A percentile compares a stretch with the other conserved stretches of the same genome.
Evolutionary conservation across 2,329 filamentous ascomycete genomes (phyloP).

Genomic region (Ophiocordyceps robertsii): DNA sequence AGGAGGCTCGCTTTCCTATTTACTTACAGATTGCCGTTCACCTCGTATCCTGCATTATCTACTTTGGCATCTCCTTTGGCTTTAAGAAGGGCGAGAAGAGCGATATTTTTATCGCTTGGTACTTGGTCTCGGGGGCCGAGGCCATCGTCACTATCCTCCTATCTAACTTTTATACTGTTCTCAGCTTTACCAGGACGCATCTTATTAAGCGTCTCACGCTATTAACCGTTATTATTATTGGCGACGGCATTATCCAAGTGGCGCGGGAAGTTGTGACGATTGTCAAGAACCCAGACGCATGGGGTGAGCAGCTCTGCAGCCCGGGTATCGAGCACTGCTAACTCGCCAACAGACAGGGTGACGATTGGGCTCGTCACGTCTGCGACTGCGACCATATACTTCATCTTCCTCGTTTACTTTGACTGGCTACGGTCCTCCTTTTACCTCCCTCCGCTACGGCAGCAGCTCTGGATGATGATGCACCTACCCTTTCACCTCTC

Average conservation of each 20-base stretch:
- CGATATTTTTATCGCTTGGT: slow-evolving; percentile 31
- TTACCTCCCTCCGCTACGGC: slow-evolving; percentile 40
- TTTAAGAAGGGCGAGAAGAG: slow-evolving; percentile 19
- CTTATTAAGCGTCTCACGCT: slow-evolving; percentile 50
- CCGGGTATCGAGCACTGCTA: neutral
- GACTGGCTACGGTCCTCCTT: slow-evolving; percentile 50
- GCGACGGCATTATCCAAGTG: slow-evolving; percentile 51
- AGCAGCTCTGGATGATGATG: slow-evolving; percentile 42
- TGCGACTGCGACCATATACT: slow-evolving; percentile 26
- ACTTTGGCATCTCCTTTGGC: slow-evolving; percentile 26
- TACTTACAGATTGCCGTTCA: slow-evolving; percentile 21
- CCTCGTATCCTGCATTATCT: slow-evolving; percentile 20
- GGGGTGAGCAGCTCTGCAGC: slow-evolving; percentile 17
- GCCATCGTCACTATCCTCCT: slow-evolving; percentile 34
- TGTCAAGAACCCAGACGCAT: slow-evolving; percentile 25
- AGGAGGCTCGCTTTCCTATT: slow-evolving; percentile 20
- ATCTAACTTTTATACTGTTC: slow-evolving; percentile 38
- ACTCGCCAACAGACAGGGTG: slow-evolving; percentile 13
- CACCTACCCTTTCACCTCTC: slow-evolving; percentile 53
- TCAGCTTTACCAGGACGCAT: slow-evolving; percentile 49
- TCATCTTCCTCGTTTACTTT: slow-evolving; percentile 35
- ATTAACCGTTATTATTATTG: slow-evolving; percentile 52
- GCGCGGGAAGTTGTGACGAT: slow-evolving; percentile 35
- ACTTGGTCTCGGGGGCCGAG: slow-evolving; percentile 39
- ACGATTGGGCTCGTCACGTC: slow-evolving; percentile 27